Base-by-base conservation (phyloP, 345 rosid genomes). In the Gossypium ekmanianum region DNA sequence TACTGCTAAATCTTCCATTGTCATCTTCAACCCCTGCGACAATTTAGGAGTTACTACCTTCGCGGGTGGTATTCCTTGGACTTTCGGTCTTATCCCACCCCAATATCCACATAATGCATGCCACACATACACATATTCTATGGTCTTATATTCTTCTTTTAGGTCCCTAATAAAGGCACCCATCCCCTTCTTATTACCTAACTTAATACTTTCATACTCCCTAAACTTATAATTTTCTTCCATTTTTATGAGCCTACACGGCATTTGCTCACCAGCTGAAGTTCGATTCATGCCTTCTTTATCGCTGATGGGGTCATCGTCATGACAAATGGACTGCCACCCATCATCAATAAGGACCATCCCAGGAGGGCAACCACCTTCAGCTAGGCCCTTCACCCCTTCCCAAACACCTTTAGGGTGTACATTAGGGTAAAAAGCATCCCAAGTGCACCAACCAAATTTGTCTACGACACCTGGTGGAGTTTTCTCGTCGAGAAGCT, bases 361-460 rank as follows among this genome's bases (percentile, higher is more conserved):
- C 2, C 97, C 97, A 17, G 98, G 98, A 6, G 98, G 98, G 78
- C 94, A 89, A 34, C 98, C 98, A 2, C 94, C 97, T 3, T 91
- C 90, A 9, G 83, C 93, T 11, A 92, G 87, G 12, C 88, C 85
- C 68, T 87, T 80, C 0, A 94, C 93, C 5, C 94, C 98, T 52
- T 94, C 85, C 83, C 86, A 78, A 8, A 94, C 80, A 0, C 98
- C 98, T 11, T 86, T 83, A 8, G 98, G 97, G 75, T 89, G 79
- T 69, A 92, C 98, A 0, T 87, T 84, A 39, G 91, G 90, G 72
- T 94, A 92, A 78, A 94, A 92, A n/a, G 97, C 98, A 61, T 94
- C 98, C 98, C 98, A 94, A 7, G 97, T 90, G 66, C 97, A 92
- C 98, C 98, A 94, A 1, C 98, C 98, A 58, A 94, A 94, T 74